phyloP scores from a whole-genome alignment of 2,329 filamentous ascomycete genomes.

The Sphaerulina musiva region DNA sequence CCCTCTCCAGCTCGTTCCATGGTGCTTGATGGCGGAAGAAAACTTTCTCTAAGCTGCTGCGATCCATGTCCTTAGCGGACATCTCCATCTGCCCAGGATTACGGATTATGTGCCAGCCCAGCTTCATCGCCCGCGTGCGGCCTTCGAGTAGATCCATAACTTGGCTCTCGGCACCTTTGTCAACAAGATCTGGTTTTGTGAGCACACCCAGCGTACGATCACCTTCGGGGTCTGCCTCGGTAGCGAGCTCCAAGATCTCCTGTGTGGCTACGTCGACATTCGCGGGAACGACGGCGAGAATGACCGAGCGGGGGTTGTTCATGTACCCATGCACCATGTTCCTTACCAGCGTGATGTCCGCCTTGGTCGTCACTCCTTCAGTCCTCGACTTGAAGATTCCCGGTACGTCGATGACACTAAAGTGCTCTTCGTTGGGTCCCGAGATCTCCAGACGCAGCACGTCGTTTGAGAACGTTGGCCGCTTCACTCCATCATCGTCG shows the following conservation, averaged over 20 bases:
- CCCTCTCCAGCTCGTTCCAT: conserved; percentile 36
- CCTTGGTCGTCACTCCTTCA: conserved; percentile 33
- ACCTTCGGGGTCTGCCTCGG: conserved; percentile 31
- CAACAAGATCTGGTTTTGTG: conserved; percentile 36
- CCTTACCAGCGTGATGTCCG: conserved; percentile 36
- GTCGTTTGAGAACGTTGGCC: conserved; percentile 27
- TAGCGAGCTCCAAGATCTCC: conserved; percentile 41
- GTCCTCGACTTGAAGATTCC: conserved; percentile 33
- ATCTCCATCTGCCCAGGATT: conserved; percentile 31
- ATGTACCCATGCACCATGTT: conserved; percentile 39
- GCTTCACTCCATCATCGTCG: neutral
- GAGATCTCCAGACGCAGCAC: conserved; percentile 28
- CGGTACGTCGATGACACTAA: conserved; percentile 30
- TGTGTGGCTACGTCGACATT: conserved; percentile 44
- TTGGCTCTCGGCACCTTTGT: conserved; percentile 23
- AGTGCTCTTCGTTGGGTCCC: conserved; percentile 27
- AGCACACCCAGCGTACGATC: conserved; percentile 35
- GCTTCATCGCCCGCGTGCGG: conserved; percentile 22
- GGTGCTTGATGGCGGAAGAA: conserved; percentile 31
- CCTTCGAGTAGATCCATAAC: conserved; percentile 26
- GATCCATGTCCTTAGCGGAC: conserved; percentile 11
- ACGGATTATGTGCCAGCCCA: conserved; percentile 34
- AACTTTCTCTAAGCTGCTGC: no score
- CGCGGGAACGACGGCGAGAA: conserved; percentile 41
- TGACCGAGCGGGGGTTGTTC: conserved; percentile 36